Evolutionary conservation across 768 basidiomycete species (phyloP).

Genomic region (Xerocomellus amylosporus): DNA sequence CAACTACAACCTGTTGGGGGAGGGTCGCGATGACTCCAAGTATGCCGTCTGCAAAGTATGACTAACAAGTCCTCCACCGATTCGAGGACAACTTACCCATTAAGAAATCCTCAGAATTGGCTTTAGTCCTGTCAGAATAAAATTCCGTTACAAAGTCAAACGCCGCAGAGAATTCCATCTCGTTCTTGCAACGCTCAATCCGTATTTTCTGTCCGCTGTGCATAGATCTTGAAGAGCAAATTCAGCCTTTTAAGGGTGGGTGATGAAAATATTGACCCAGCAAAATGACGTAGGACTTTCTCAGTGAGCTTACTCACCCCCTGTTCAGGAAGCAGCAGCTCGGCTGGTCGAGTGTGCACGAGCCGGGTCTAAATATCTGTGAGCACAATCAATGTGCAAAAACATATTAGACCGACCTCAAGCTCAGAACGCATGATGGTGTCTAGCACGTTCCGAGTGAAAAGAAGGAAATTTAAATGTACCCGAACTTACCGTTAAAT

Average conservation of each 20-base stretch:
- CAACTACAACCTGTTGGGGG: constrained; percentile 66
- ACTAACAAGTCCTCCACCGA: background rate
- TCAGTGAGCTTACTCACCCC: constrained; percentile 67
- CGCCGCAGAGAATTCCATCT: constrained; percentile 63
- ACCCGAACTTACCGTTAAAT: constrained; percentile 59
- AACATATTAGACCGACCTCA: constrained; percentile 50
- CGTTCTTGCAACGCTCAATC: constrained; percentile 56
- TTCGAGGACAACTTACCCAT: constrained; percentile 11
- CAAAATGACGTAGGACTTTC: constrained; percentile 71
- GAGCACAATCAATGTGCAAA: background rate
- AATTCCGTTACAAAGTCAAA: constrained; percentile 65
- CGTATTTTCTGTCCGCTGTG: constrained; percentile 47
- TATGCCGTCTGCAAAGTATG: constrained; percentile 46
- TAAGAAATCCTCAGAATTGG: constrained; percentile 37
- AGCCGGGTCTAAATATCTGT: constrained; percentile 67
- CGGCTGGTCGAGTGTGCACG: constrained; percentile 79
- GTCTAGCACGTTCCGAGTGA: constrained; percentile 43
- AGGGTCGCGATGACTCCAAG: constrained; percentile 63
- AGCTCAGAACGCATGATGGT: constrained; percentile 83
- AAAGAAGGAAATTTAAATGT: background rate
- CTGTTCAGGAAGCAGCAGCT: constrained; percentile 63
- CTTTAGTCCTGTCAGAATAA: constrained; percentile 53
- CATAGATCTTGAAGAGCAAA: constrained; percentile 33
- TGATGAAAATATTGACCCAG: constrained; percentile 45
- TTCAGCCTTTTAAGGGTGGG: constrained; percentile 7